These are phyloP conservation scores for Lactarius evosmus DNA, from an alignment of 768 basidiomycete genomes.

Conservation along the genomic window DNA sequence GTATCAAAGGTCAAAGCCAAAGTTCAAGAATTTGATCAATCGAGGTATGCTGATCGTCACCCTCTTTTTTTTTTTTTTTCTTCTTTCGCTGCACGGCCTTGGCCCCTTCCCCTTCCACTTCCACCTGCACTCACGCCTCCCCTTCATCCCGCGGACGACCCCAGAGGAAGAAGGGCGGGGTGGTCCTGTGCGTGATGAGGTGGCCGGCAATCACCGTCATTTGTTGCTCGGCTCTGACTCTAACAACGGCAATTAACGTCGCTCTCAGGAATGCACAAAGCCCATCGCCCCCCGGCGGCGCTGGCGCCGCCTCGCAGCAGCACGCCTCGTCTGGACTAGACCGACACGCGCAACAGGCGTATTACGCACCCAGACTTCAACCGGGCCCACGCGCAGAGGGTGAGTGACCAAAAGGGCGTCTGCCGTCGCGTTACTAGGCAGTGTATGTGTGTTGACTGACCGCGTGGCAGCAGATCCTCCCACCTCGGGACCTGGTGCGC, in stretches of 20 bases:
- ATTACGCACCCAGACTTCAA: slow-evolving; percentile 21
- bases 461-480: not conserved
- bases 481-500: not conserved
- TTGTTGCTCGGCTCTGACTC: not conserved
- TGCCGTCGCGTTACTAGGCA: not conserved
- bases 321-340: slow-evolving; percentile 8
- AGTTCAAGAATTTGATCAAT: slow-evolving; percentile 75
- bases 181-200: not conserved
- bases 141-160: not conserved
- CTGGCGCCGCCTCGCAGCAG: not conserved
- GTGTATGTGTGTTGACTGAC: not conserved
- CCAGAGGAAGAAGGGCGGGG: not conserved
- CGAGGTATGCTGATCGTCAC: slow-evolving; percentile 33
- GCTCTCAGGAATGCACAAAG: slow-evolving; percentile 15
- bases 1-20: slow-evolving; percentile 80
- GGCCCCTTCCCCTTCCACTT: too few species aligned
- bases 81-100: not conserved
- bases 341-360: slow-evolving; percentile 25
- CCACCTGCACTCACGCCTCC: not conserved
- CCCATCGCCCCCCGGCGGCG: not conserved
- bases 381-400: not conserved
- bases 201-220: not conserved
- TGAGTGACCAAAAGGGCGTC: not conserved
- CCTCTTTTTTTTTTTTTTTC: not conserved
- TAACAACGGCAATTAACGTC: not conserved